Conservation (phyloP, 176 grass and related monocot genomes). For the Hordeum marinum region DNA sequence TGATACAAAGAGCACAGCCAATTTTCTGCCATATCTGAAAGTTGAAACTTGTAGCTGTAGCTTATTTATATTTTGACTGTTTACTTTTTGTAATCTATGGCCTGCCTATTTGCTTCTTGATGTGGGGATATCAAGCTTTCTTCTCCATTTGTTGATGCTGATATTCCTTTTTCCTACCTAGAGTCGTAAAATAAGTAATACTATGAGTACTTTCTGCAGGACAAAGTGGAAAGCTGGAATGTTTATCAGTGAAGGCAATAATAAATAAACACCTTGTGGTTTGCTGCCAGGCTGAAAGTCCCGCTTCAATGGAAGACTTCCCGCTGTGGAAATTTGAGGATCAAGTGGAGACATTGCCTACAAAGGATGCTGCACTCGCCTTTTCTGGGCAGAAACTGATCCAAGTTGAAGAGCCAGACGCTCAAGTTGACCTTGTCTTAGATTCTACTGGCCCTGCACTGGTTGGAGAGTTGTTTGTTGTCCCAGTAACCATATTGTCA, state of each 20-base stretch:
- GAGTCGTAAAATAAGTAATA: slow-evolving; percentile 26
- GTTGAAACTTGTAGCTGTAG: not conserved
- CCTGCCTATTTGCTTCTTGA: slow-evolving; percentile 3
- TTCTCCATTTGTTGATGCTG: slow-evolving; percentile 14
- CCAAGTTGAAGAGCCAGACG: slow-evolving; percentile 82
- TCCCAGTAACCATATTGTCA: slow-evolving; percentile 62
- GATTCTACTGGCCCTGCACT: slow-evolving; percentile 66
- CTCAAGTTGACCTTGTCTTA: slow-evolving; percentile 76
- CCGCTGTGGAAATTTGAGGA: slow-evolving; percentile 88
- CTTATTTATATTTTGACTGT: not conserved
- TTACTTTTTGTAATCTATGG: not conserved
- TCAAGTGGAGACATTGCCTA: slow-evolving; percentile 62
- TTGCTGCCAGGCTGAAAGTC: slow-evolving; percentile 80
- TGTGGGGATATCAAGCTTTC: slow-evolving; percentile 7
- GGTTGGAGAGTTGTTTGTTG: slow-evolving; percentile 76
- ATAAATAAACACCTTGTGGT: slow-evolving; percentile 71
- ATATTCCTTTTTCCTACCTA: slow-evolving; percentile 7
- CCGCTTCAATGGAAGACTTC: slow-evolving; percentile 88
- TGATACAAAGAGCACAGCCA: not conserved
- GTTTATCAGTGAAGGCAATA: slow-evolving; percentile 69
- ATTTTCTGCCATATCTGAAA: slow-evolving; percentile 19
- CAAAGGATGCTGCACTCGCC: slow-evolving; percentile 53
- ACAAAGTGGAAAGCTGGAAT: slow-evolving; percentile 95
- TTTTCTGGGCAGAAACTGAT: slow-evolving; percentile 74
- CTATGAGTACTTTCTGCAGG: slow-evolving; percentile 54